A percentile compares a stretch with the other conserved stretches of the same genome.
Evolutionary conservation across 805 yeast genomes (phyloP).

Genomic region (Isabelozyma gotoi): DNA sequence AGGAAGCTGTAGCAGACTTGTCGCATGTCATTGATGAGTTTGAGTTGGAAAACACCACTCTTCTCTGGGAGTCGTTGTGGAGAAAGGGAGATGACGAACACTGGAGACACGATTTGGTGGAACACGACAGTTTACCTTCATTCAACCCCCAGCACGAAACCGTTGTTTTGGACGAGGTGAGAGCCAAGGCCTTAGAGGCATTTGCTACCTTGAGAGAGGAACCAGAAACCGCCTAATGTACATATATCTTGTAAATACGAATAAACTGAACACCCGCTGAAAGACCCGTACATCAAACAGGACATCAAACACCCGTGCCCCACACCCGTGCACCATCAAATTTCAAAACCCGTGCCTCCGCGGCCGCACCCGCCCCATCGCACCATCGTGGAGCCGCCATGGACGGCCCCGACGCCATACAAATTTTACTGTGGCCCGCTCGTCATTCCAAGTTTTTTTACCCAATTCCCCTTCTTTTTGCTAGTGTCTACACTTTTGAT

Average conservation of each 20-base stretch:
- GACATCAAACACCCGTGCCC: too few relatives aligned
- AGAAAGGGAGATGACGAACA: conserved; percentile 75
- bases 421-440: neutral
- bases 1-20: conserved; percentile 88
- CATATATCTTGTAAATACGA: neutral
- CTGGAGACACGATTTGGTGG: conserved; percentile 63
- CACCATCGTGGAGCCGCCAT: neutral
- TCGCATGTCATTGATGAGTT: conserved; percentile 66
- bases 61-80: conserved; percentile 87
- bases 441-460: neutral
- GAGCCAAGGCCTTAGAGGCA: conserved; percentile 36
- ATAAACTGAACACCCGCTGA: conserved; percentile 1
- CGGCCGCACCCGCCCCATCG: conserved; percentile 1
- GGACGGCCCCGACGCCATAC: neutral
- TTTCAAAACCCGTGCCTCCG: too few relatives aligned
- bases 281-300: neutral
- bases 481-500: too few relatives aligned
- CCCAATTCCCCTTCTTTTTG: neutral
- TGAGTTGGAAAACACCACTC: conserved; percentile 45
- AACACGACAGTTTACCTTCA: conserved; percentile 60
- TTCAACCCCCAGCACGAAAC: conserved; percentile 66
- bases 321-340: too few relatives aligned
- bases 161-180: conserved; percentile 61
- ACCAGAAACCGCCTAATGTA: conserved; percentile 1
- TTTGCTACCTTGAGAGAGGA: conserved; percentile 24